Evolutionary conservation across 73 alveolate species (phyloP).

Genomic region (Durusdinium trenchii): DNA sequence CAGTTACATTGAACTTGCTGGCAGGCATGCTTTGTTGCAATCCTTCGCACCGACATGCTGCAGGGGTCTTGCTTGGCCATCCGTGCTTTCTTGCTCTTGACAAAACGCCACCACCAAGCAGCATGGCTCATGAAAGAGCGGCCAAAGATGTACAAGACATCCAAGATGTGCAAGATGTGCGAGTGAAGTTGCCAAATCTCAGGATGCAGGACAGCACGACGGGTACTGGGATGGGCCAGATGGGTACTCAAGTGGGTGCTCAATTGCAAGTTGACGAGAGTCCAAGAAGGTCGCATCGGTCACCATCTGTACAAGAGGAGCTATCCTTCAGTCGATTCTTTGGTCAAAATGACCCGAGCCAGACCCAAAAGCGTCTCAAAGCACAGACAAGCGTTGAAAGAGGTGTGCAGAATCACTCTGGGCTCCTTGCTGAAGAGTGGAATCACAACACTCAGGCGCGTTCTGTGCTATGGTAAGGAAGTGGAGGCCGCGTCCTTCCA

Average conservation of each 20-base stretch:
- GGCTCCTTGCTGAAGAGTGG: slow-evolving; percentile 36
- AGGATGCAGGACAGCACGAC: too few species aligned
- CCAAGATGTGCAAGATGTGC: too few species aligned
- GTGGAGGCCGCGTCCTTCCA: neutral
- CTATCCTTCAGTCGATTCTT: neutral
- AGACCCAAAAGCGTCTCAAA: slow-evolving; percentile 57
- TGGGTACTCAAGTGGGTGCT: neutral
- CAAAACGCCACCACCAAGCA: neutral
- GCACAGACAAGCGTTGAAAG: neutral
- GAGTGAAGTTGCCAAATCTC: too few species aligned
- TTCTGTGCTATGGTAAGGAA: neutral
- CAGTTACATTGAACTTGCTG: neutral
- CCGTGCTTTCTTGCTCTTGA: slow-evolving; percentile 14
- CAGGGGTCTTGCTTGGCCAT: slow-evolving; percentile 32
- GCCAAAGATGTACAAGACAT: too few species aligned
- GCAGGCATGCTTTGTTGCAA: slow-evolving; percentile 30
- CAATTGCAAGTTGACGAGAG: neutral
- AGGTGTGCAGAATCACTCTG: neutral
- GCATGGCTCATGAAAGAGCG: too few species aligned
- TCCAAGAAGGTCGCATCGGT: neutral
- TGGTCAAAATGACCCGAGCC: slow-evolving; percentile 15
- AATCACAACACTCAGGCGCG: neutral
- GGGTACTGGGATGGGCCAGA: neutral
- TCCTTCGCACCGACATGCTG: slow-evolving; percentile 33
- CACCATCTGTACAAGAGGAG: neutral